A percentile compares a stretch with the other conserved stretches of the same genome.
Conservation (phyloP, 2,329 filamentous ascomycete species). For the Trichoderma sp. region DNA sequence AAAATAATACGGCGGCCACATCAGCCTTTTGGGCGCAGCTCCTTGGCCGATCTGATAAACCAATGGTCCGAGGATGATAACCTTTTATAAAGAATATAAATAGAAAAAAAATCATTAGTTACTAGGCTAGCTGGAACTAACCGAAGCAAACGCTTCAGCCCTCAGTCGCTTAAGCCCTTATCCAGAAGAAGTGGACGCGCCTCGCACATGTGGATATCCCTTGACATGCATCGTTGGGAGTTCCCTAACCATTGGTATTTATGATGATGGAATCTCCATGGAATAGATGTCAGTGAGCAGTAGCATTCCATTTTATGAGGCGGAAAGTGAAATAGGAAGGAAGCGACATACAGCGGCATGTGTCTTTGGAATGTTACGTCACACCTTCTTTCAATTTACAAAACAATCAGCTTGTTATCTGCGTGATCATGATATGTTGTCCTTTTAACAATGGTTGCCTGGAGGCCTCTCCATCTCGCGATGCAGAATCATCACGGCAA, state of each 20-base stretch:
- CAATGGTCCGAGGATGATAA: background rate
- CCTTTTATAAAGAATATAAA: background rate
- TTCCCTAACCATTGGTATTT: background rate
- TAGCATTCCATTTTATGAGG: background rate
- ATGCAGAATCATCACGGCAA: background rate
- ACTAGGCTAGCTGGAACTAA: background rate
- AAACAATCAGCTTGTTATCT: background rate
- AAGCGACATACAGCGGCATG: background rate
- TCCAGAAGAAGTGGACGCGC: background rate
- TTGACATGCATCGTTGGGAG: background rate
- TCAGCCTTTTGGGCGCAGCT: background rate
- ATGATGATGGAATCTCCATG: too few species aligned
- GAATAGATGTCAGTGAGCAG: background rate
- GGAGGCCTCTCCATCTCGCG: background rate
- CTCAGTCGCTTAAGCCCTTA: background rate
- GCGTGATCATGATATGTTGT: background rate
- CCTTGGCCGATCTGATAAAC: background rate
- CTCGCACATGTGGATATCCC: background rate
- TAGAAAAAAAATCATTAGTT: background rate
- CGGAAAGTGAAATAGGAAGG: background rate
- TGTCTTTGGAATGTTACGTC: background rate
- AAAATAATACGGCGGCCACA: background rate
- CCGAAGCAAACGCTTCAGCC: background rate
- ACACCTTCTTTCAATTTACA: background rate
- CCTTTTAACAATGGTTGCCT: background rate